Percentiles rank a stretch among this genome's conserved stretches.
Conservation (phyloP, 2,329 filamentous ascomycete genomes). For the Microdochium nivale region DNA sequence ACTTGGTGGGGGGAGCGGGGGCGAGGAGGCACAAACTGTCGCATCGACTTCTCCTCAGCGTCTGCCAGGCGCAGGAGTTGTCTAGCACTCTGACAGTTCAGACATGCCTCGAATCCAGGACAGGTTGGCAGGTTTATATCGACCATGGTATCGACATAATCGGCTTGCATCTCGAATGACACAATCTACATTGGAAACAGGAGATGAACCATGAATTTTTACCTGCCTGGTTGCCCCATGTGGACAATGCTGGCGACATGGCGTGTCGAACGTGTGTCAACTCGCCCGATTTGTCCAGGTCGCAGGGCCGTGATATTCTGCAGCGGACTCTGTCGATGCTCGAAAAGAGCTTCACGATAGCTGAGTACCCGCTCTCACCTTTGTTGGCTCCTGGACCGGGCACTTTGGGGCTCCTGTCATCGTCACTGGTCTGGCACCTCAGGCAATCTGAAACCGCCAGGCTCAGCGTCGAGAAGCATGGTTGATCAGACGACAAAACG, state of each 20-base stretch:
- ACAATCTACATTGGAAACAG: too few species aligned
- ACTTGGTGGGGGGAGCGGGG: too few species aligned
- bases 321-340: neutral
- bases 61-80: too few species aligned
- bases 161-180: too few species aligned
- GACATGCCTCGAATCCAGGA: too few species aligned
- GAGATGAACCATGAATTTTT: neutral
- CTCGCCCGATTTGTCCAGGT: neutral
- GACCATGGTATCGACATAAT: too few species aligned
- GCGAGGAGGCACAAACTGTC: too few species aligned
- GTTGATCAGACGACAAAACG: neutral
- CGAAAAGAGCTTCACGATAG: neutral
- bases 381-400: neutral
- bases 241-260: neutral
- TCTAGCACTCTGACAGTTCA: too few species aligned
- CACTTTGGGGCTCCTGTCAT: neutral
- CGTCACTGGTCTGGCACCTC: neutral
- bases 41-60: too few species aligned
- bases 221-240: neutral
- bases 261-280: neutral
- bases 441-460: neutral
- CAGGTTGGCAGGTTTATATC: too few species aligned
- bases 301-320: neutral
- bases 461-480: neutral
- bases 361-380: neutral